Evolutionary conservation across 352 stramenopile species (phyloP), one percentile per base, ranked within the genome.

Genomic region (Pythium pyrilobum): DNA sequence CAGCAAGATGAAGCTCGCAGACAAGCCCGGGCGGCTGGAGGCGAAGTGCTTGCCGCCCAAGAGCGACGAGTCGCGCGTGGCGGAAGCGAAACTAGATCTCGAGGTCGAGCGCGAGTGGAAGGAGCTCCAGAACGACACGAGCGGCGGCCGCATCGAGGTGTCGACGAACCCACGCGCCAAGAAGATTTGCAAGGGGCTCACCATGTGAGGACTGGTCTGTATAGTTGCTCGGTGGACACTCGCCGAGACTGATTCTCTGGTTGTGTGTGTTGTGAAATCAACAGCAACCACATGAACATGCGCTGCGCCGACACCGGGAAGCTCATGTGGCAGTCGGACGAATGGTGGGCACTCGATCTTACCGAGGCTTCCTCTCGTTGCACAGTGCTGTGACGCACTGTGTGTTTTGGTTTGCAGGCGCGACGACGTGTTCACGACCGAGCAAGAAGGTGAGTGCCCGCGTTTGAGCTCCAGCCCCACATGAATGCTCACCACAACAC

Each of bases 231-330:
- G n/a, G 25, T 49, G 16, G 28, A 31, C 42, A 21, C 16, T 36
- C 5, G 16, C 12, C 39, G 10, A 20, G 20, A 5, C 28, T 41
- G 25, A 33, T 41, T 46, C 25, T 33, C 33, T 41, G 16, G 7
- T 5, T 42, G 21, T 29, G 2, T 10, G 20, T 36, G 18, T 2
- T 61, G 44, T 34, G 43, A 20, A 4, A 33, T 31, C 24, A 21
- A 23, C 47, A 95, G 81, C 48, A 95, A 95, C 53, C 71, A 89
- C 62, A 95, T 95, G 84, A 95, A 92, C 59, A 95, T 95, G 84
- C 71, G 84, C 31, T 91, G 81, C 23, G 84, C 66, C 13, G 80
- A 92, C 34, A 85, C 81, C 5, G 84, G 84, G 38, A 78, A 74
- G 63, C 56, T 95, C 39, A 66, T 92, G 74, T 95, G 84, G 84